Base-by-base conservation (phyloP, 208 protist genomes). In the Trypanosoma cruzi region DNA sequence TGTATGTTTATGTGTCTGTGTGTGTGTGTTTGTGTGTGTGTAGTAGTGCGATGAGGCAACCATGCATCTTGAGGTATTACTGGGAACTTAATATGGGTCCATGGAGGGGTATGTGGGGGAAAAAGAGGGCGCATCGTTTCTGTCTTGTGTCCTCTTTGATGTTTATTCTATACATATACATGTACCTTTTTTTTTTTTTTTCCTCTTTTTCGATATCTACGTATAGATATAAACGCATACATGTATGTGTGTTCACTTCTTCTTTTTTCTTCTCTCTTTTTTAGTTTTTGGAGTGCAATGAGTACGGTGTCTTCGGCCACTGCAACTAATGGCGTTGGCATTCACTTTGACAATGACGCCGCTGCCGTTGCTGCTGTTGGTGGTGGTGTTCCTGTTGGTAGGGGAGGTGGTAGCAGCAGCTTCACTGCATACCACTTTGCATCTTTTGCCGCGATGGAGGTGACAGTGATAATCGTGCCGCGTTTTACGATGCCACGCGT, bases 341-440 rank as follows among this genome's bases (percentile, higher is more conserved):
- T 1, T 16, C 8, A 44, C 8, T 7, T 7, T 20, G 14, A 6
- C 26, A 29, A 29, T 55, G 49, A 55, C 49, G 49, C 48, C 13
- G 48, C 8, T 13, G 24, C n/a, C 4, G 52, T 6, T 56, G 52
- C 26, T 56, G 52, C 16, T 56, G 22, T 52, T 52, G 48, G 48
- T 11, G 8, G 48, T n/a, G 24, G 48, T 26, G 24, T 22, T n/a
- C 16, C 34, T 71, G 49, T 14, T 54, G 31, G 10, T 29, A 31
- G 3, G 28, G 32, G 13, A 22, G 49, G 68, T 26, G 34, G 50
- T 20, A 55, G 57, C 24, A 49, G 62, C 13, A 62, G 68, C 64
- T 96, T 96, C 73, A 92, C 77, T 46, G 75, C 78, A 50, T 90
- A 90, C 56, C 88, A 96, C 80, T 84, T 93, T 75, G 86, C 88